A percentile compares a stretch with the other conserved stretches of the same genome.
Evolutionary conservation across 768 basidiomycete species (phyloP).

Genomic region (Suillus brevipes): DNA sequence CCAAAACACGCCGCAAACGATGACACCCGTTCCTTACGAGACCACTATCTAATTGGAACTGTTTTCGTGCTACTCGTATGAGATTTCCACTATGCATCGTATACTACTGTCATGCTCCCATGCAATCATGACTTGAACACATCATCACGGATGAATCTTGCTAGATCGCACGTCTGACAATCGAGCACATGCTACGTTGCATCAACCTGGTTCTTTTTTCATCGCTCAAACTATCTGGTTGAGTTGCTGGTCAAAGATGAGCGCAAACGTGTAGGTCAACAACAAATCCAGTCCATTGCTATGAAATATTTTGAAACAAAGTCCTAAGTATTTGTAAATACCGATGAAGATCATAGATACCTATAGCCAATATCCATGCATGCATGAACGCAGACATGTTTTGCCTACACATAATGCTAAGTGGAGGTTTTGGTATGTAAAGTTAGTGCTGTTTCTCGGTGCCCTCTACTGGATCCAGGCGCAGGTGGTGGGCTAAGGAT

Average conservation of each 20-base stretch:
- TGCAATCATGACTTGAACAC: conserved; percentile 24
- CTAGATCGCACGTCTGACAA: background rate
- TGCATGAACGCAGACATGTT: background rate
- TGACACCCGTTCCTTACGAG: conserved; percentile 92
- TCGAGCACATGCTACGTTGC: background rate
- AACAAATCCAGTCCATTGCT: background rate
- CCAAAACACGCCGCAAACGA: conserved; percentile 88
- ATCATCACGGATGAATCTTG: background rate
- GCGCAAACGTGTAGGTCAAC: background rate
- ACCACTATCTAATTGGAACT: conserved; percentile 75
- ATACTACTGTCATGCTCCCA: conserved; percentile 18
- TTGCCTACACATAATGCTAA: background rate
- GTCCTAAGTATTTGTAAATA: background rate
- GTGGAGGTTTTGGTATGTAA: background rate
- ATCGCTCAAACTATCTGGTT: background rate
- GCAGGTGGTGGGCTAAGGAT: background rate
- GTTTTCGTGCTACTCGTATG: conserved; percentile 10
- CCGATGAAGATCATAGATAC: background rate
- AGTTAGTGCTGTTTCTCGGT: background rate
- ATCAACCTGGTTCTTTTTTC: background rate
- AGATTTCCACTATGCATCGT: conserved; percentile 18
- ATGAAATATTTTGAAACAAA: background rate
- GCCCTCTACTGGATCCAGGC: background rate
- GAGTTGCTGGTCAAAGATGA: background rate
- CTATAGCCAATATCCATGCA: background rate